Base-by-base conservation (phyloP, 495 filamentous ascomycete species). In the Hypoxylon rickii region DNA sequence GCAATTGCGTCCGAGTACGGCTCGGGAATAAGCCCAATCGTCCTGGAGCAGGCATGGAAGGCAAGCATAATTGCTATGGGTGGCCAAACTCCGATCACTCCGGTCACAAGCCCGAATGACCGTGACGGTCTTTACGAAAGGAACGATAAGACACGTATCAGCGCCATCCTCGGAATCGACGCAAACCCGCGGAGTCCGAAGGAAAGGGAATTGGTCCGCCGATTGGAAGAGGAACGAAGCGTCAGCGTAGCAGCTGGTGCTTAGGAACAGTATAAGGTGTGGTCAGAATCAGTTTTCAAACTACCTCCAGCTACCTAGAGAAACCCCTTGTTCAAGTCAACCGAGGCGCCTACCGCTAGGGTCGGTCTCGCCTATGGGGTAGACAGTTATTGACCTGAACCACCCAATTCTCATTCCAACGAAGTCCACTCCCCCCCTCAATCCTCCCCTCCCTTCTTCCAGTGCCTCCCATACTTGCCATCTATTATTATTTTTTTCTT, bases 1-100 rank as follows among this genome's bases (percentile, higher is more conserved):
- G 78, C 78, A 33, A 80, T 92, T 29, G 87, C 89, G 16, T 70
- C 78, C 26, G 84, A 88, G 44, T 92, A 92, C 53, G 88, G 87
- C 42, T 61, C 70, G 3, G 80, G 82, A 33, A 77, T 85, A 3
- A 84, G 83, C 37, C 83, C 86, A 8, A 74, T 80, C 16, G 74
- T 83, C 12, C 76, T 91, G 12, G 87, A 90, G 67, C 81, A 86
- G 55, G 81, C 84, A 6, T 91, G 87, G 87, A 79, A 81, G 55
- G 71, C 77, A n/a, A 76, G 67, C 43, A 57, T 66, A 33, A 41
- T 64, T 20, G 29, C 51, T 32, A 63, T 56, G 18, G 50, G 51
- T 17, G 54, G 57, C 24, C 73, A 74, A 46, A 76, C 74, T 4
- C 74, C 74, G 7, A 73, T 79, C 38, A 79, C 77, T 1, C 77